These are phyloP conservation scores for Colletotrichum scovillei DNA, from an alignment of 2,329 filamentous ascomycete species.

Conservation along the genomic window DNA sequence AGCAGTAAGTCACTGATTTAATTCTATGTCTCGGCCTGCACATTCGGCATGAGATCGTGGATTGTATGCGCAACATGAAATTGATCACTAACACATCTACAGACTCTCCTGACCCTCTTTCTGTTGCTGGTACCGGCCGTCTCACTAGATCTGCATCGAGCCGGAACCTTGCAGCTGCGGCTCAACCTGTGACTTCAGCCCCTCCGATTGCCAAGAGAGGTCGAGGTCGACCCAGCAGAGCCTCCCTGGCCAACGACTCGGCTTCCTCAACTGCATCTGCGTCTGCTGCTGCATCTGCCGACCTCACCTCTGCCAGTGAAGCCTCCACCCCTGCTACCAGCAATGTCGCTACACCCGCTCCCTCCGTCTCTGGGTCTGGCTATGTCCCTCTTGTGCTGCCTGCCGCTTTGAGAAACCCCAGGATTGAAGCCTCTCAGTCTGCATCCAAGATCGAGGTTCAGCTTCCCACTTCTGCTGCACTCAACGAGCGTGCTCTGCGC, in stretches of 20 bases:
- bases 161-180: slow-evolving; percentile 21
- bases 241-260: slow-evolving; percentile 43
- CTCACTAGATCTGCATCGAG: slow-evolving; percentile 35
- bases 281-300: slow-evolving; percentile 48
- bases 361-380: slow-evolving; percentile 35
- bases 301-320: slow-evolving; percentile 49
- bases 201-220: slow-evolving; percentile 38
- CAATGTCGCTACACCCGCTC: slow-evolving; percentile 51
- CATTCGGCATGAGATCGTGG: background rate
- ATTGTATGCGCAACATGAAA: background rate
- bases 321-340: slow-evolving; percentile 58
- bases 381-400: background rate
- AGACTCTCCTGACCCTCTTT: slow-evolving; percentile 13
- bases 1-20: slow-evolving; percentile 8
- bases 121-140: background rate
- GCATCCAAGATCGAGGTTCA: slow-evolving; percentile 49
- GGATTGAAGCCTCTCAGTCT: slow-evolving; percentile 38
- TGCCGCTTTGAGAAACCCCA: slow-evolving; percentile 36
- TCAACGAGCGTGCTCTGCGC: slow-evolving; percentile 58
- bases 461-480: slow-evolving; percentile 43
- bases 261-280: slow-evolving; percentile 49
- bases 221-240: slow-evolving; percentile 44
- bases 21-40: background rate
- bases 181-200: background rate
- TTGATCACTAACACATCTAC: background rate